Evolutionary conservation across 1,139 yeast species (phyloP), one percentile per base, ranked within the genome.

Genomic region (Hemisphaericaspora xylanilytica): DNA sequence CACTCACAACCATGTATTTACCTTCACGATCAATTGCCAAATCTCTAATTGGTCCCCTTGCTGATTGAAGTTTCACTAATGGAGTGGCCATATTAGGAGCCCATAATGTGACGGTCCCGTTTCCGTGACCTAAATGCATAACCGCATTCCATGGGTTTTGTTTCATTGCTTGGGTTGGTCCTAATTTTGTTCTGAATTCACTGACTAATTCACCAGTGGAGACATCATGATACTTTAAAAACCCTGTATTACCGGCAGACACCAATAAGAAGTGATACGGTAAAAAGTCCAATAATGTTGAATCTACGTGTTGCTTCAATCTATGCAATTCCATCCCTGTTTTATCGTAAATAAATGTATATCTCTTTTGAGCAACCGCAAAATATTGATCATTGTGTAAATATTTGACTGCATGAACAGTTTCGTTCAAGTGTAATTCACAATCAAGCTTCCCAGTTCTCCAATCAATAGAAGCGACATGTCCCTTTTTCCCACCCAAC

Each of bases 101-200:
- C 97, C 97, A 94, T 40, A 94, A 64, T 0, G 96, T 77, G 0
- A 94, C 96, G 8, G 90, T 83, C 43, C 99, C 99, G 56, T 88
- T 92, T 7, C 85, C 78, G 56, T 90, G 97, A 22, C 99, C 99
- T 44, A 90, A 72, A 62, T 92, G 95, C 69, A 90, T 79, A 8
- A 92, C 87, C 0, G 97, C 98, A 58, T 94, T 94, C 85, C 95
- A 87, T 2, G 96, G 95, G 58, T 92, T 94, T 50, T 87, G 96
- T 38, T 83, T 72, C 89, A 90, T 79, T 8, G 94, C 76, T 37
- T 81, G 81, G 0, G 96, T 86, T 10, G 97, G 95, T 0, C 98
- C 99, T 45, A 87, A 62, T 58, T 85, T 88, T 9, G 97, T 89
- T 55, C 92, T 75, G 32, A 81, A 67, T 59, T 92, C 97, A 36